Conservation (phyloP, 352 stramenopile species). For the Globisporangium apiculatum region DNA sequence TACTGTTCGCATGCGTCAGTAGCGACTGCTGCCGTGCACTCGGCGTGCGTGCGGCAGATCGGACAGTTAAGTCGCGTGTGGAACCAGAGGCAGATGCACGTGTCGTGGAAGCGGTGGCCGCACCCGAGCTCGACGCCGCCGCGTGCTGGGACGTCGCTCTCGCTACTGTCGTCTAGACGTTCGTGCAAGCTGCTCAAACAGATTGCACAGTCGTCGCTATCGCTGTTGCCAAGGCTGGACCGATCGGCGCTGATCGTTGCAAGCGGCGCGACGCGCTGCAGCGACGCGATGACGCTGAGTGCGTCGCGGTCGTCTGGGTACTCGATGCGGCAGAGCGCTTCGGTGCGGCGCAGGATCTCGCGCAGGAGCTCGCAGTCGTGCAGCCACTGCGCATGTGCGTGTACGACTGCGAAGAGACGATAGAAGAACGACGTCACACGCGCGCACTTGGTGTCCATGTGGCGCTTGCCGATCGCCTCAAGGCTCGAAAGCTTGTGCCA, state of each 20-base stretch:
- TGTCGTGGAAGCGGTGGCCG: constrained; percentile 71
- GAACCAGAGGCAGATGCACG: constrained; percentile 69
- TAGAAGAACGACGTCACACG: constrained; percentile 39
- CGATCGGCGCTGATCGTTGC: constrained; percentile 2
- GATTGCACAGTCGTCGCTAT: constrained; percentile 37
- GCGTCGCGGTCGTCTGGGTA: constrained; percentile 40
- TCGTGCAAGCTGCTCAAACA: constrained; percentile 27
- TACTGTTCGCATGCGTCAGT: not conserved
- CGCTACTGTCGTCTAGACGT: not conserved
- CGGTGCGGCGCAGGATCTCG: constrained; percentile 38
- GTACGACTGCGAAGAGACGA: constrained; percentile 35
- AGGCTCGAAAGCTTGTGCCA: constrained; percentile 35
- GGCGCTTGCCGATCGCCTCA: constrained; percentile 31
- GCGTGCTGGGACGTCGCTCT: constrained; percentile 3
- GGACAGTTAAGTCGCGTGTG: constrained; percentile 54
- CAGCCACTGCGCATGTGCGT: constrained; percentile 29
- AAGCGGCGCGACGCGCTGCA: constrained; percentile 23
- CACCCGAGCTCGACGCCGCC: constrained; percentile 38
- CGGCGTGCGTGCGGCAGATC: constrained; percentile 29
- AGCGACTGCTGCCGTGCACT: not conserved
- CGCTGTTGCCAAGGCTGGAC: not conserved
- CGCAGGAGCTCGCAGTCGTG: constrained; percentile 39
- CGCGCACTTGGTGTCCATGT: constrained; percentile 44
- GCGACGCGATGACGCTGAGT: constrained; percentile 30
- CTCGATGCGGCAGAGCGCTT: constrained; percentile 39